Base-by-base conservation (phyloP, 306 rosid genomes). In the Medicago ruthenica region DNA sequence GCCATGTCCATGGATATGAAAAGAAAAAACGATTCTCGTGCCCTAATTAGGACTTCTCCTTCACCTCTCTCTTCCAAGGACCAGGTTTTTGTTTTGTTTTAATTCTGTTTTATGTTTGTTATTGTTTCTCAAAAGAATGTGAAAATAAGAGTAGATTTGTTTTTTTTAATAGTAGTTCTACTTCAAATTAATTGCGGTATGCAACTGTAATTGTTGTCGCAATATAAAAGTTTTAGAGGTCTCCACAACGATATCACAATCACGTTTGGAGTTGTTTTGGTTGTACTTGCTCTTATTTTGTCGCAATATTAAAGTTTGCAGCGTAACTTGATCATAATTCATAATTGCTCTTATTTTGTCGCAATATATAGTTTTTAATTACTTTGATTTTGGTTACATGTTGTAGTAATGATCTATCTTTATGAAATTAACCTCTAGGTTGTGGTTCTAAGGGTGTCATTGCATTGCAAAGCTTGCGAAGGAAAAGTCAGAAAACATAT, bases 381-480 rank as follows among this genome's bases (percentile, higher is more conserved):
- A 18, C 2, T 17, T 44, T 31, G n/a, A 37, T n/a, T 50, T 50
- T 50, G 8, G 21, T 50, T 50, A 14, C 53, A 8, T 40, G 11
- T 40, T 9, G 11, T 4, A 5, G 17, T 47, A 2, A 68, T 16
- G 55, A 39, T 42, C 31, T 73, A 6, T 42, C 37, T 34, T 34
- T 18, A 66, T 59, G 54, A 51, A 53, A n/a, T n/a, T n/a, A n/a
- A 71, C 48, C 16, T 61, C 11, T 62, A 93, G 98, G 92, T 86
- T 42, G 98, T 93, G 78, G 92, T 87, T 57, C 69, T 93, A 81
- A 82, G 89, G 83, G 97, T 91, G 69, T 91, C 98, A 18, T 69
- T 93, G 65, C 91, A 93, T 66, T 91, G 98, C 90, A 87, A 82
- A 83, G 98, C 93, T 3, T 93, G 98, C n/a, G 97, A 88, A 87